A percentile compares a stretch with the other conserved stretches of the same genome.
These are phyloP conservation scores for Helicostylum pulchrum DNA, from an alignment of 192 early-diverging fungal species.

Conservation along the genomic window DNA sequence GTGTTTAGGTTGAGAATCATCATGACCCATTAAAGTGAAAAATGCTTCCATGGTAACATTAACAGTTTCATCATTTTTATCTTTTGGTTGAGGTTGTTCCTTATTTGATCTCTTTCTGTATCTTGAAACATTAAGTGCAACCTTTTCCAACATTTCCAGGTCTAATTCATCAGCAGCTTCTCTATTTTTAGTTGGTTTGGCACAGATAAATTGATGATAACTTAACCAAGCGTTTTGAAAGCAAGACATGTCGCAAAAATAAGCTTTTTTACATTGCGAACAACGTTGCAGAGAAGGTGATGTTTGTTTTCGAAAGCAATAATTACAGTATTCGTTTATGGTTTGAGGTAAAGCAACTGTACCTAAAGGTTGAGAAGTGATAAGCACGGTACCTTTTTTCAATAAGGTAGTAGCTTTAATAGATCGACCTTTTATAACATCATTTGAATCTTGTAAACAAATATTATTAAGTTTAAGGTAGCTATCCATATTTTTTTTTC, in stretches of 20 bases:
- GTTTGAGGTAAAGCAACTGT: slow-evolving; percentile 17
- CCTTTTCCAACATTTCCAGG: slow-evolving; percentile 46
- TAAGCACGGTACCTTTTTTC: slow-evolving; percentile 33
- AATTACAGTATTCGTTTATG: slow-evolving; percentile 28
- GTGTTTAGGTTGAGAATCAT: slow-evolving; percentile 24
- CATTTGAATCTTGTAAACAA: neutral
- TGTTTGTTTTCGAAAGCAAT: slow-evolving; percentile 26
- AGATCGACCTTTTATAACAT: slow-evolving; percentile 11
- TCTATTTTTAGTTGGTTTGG: slow-evolving; percentile 9
- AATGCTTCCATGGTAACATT: slow-evolving; percentile 39
- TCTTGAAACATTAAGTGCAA: slow-evolving; percentile 39
- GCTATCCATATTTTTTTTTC: neutral
- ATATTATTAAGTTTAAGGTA: slow-evolving; percentile 19
- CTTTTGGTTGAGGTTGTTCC: neutral
- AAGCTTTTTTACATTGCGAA: slow-evolving; percentile 28
- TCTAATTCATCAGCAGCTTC: slow-evolving; percentile 7
- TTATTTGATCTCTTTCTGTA: slow-evolving; percentile 19
- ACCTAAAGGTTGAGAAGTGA: slow-evolving; percentile 39
- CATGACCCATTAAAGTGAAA: slow-evolving; percentile 42
- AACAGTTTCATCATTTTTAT: slow-evolving; percentile 16
- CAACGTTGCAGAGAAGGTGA: slow-evolving; percentile 25
- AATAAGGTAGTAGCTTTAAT: slow-evolving; percentile 31
- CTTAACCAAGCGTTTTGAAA: slow-evolving; percentile 38
- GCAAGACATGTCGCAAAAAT: slow-evolving; percentile 29
- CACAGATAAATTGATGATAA: slow-evolving; percentile 37